Percentiles rank a stretch among this genome's conserved stretches.
These are phyloP conservation scores for Aspergillus bombycis DNA, from an alignment of 2,329 filamentous ascomycete genomes.

Conservation along the genomic window DNA sequence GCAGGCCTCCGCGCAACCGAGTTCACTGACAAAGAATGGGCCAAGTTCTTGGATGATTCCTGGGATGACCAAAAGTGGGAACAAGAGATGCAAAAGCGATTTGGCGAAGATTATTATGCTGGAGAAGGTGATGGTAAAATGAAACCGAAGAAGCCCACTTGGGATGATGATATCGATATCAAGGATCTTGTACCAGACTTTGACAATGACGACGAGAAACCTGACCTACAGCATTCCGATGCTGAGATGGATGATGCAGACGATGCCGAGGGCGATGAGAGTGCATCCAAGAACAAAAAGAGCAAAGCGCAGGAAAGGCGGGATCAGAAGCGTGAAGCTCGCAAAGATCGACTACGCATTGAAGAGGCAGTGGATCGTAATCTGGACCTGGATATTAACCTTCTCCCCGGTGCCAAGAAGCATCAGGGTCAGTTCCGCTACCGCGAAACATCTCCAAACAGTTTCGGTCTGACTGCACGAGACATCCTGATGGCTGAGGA, in stretches of 20 bases:
- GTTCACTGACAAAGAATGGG: conserved; percentile 78
- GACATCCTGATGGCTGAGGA: conserved; percentile 94
- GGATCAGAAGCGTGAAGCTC: conserved; percentile 71
- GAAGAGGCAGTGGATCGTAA: conserved; percentile 83
- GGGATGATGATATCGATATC: conserved; percentile 98
- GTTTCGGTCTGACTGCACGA: conserved; percentile 83
- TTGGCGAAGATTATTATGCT: conserved; percentile 90
- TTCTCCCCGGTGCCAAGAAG: conserved; percentile 58
- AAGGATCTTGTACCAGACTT: conserved; percentile 88
- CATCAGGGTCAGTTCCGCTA: conserved; percentile 73
- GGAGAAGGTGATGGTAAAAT: conserved; percentile 59
- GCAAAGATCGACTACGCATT: conserved; percentile 78
- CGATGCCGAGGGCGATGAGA: conserved; percentile 39
- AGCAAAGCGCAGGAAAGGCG: conserved; percentile 53
- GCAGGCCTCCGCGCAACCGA: conserved; percentile 73
- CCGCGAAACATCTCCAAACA: conserved; percentile 86
- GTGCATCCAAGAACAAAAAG: conserved; percentile 46
- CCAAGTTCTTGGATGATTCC: conserved; percentile 78
- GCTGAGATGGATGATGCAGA: conserved; percentile 49
- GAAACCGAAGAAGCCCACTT: conserved; percentile 79
- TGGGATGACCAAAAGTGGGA: conserved; percentile 94
- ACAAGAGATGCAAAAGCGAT: conserved; percentile 81
- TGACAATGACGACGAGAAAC: conserved; percentile 68
- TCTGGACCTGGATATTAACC: conserved; percentile 71
- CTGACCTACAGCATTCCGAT: conserved; percentile 61